Evolutionary conservation across 2,329 filamentous ascomycete genomes (phyloP).

Genomic region (Microcyclospora tardicrescens): DNA sequence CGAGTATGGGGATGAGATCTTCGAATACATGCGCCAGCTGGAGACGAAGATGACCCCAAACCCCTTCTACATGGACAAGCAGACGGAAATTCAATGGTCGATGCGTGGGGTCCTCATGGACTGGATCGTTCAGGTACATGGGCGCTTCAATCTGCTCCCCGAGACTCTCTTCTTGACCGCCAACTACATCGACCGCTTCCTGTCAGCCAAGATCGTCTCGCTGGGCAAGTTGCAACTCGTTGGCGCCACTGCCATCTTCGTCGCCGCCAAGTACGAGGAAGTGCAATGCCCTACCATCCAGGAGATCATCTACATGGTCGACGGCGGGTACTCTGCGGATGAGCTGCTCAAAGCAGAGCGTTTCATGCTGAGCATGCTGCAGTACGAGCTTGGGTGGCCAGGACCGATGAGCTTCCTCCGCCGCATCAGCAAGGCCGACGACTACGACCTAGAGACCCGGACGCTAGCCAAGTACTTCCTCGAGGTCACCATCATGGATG

Average conservation of each 20-base stretch:
- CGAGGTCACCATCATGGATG: constrained; percentile 94
- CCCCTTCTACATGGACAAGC: constrained; percentile 89
- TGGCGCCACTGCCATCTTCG: constrained; percentile 86
- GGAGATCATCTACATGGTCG: constrained; percentile 98
- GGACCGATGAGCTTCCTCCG: constrained; percentile 97
- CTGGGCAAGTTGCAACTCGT: constrained; percentile 91
- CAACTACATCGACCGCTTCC: constrained; percentile 95
- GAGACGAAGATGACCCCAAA: constrained; percentile 83
- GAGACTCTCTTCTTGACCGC: constrained; percentile 91
- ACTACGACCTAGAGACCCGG: constrained; percentile 89
- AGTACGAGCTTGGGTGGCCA: constrained; percentile 95
- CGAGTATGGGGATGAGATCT: constrained; percentile 93
- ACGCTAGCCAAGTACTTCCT: constrained; percentile 97
- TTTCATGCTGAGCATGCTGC: constrained; percentile 94
- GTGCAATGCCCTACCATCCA: constrained; percentile 92
- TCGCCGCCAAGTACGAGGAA: constrained; percentile 96
- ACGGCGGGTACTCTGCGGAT: constrained; percentile 73
- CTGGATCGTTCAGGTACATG: constrained; percentile 93
- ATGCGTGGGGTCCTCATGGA: constrained; percentile 97
- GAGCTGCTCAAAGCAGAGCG: constrained; percentile 95
- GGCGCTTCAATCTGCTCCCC: constrained; percentile 76
- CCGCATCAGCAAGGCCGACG: constrained; percentile 94
- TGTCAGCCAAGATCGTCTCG: constrained; percentile 88
- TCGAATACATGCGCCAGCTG: constrained; percentile 75
- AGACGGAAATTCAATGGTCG: constrained; percentile 97